These are phyloP conservation scores for Vicia faba DNA, from an alignment of 306 rosid genomes.

Conservation along the genomic window DNA sequence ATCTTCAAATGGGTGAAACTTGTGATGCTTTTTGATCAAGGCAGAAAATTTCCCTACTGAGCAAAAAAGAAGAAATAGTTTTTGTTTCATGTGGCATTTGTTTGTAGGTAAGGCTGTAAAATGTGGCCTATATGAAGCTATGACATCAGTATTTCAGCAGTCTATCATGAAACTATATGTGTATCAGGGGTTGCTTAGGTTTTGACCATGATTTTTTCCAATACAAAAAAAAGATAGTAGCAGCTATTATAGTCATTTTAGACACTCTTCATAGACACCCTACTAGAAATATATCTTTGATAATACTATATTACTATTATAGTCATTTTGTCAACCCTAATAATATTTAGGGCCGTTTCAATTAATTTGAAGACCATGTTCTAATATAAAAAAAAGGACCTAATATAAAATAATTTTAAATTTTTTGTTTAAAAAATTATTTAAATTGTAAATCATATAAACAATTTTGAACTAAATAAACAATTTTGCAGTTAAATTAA, in stretches of 20 bases:
- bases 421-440: too few species aligned
- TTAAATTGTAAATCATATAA: too few species aligned
- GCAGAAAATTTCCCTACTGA: background rate
- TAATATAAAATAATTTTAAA: too few species aligned
- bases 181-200: background rate
- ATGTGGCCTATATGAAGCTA: background rate
- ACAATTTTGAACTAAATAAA: too few species aligned
- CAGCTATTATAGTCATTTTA: background rate
- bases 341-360: too few species aligned
- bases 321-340: too few species aligned
- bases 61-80: background rate
- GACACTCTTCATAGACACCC: too few species aligned
- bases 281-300: too few species aligned
- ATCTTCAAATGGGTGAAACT: background rate
- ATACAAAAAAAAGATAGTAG: background rate
- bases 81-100: background rate
- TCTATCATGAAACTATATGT: background rate
- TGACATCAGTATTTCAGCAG: constrained; percentile 4
- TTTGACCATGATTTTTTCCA: background rate
- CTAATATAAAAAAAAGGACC: too few species aligned
- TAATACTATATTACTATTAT: too few species aligned
- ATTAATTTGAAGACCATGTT: too few species aligned
- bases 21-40: background rate
- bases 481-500: too few species aligned
- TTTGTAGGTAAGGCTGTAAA: background rate